Evolutionary conservation across 2,329 filamentous ascomycete genomes (phyloP).

Genomic region (Fusarium protoensiforme): DNA sequence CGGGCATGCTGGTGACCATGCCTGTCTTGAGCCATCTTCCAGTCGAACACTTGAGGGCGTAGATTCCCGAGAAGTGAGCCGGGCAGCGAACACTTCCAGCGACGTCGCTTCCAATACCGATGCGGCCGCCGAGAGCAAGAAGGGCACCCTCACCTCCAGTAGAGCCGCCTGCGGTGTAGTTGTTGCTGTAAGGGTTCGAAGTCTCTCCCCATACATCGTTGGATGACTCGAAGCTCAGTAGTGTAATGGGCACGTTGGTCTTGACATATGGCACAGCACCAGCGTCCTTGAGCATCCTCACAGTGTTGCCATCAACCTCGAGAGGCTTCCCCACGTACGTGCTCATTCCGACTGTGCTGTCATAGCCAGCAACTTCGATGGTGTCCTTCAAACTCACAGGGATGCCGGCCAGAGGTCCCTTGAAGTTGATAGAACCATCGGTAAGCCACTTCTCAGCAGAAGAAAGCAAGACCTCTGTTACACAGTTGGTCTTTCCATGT

Average conservation of each 20-base stretch:
- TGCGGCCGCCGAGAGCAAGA: constrained; percentile 83
- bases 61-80: constrained; percentile 91
- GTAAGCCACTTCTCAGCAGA: constrained; percentile 79
- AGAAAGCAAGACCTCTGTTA: constrained; percentile 86
- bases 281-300: constrained; percentile 84
- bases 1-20: constrained; percentile 87
- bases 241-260: constrained; percentile 87
- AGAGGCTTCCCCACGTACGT: constrained; percentile 75
- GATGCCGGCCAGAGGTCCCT: constrained; percentile 87
- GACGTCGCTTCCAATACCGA: constrained; percentile 91
- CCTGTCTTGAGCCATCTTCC: constrained; percentile 91
- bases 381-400: constrained; percentile 87
- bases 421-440: constrained; percentile 72
- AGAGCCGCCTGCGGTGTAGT: constrained; percentile 88
- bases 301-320: constrained; percentile 75
- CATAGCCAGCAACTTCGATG: constrained; percentile 84
- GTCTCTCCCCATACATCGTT: constrained; percentile 83
- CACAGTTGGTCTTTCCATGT: constrained; percentile 87
- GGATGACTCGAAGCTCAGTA: constrained; percentile 86
- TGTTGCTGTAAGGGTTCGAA: constrained; percentile 84
- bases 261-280: constrained; percentile 93
- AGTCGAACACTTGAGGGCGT: constrained; percentile 86
- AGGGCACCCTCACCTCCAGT: constrained; percentile 88
- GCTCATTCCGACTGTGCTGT: constrained; percentile 85
- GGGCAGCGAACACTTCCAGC: constrained; percentile 89